A percentile compares a stretch with the other conserved stretches of the same genome.
Conservation (phyloP, 495 filamentous ascomycete genomes). For the Annulohypoxylon nitens region DNA sequence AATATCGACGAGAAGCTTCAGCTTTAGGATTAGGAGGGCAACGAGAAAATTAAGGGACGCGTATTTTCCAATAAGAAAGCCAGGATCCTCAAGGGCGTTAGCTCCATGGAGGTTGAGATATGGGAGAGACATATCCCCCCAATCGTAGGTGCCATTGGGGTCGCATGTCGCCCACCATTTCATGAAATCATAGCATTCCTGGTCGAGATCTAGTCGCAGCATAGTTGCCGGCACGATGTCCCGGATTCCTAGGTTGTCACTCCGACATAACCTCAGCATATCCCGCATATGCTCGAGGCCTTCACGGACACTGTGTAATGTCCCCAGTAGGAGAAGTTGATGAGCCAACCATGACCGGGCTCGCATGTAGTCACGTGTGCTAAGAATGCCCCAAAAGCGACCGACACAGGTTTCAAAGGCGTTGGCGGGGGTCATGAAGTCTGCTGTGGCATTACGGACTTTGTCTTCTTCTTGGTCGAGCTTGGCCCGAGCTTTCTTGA, state of each 20-base stretch:
- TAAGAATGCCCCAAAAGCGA: conserved; percentile 55
- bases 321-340: conserved; percentile 51
- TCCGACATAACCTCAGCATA: conserved; percentile 56
- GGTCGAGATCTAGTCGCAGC: conserved; percentile 63
- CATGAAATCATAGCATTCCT: conserved; percentile 69
- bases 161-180: conserved; percentile 61
- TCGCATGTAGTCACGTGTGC: conserved; percentile 61
- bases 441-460: conserved; percentile 49
- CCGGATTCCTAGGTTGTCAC: conserved; percentile 63
- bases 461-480: conserved; percentile 50
- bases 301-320: conserved; percentile 53
- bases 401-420: conserved; percentile 55
- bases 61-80: conserved; percentile 32
- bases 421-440: conserved; percentile 50
- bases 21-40: conserved; percentile 55
- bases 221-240: conserved; percentile 56
- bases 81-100: conserved; percentile 52
- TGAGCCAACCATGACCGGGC: conserved; percentile 50
- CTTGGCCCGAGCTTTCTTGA: conserved; percentile 49
- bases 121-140: conserved; percentile 51
- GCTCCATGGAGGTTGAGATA: conserved; percentile 55
- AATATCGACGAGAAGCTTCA: conserved; percentile 55
- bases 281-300: conserved; percentile 55
- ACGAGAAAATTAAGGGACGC: conserved; percentile 44
- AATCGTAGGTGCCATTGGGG: conserved; percentile 52